Conservation (phyloP, 1,284 basidiomycete species). For the Vanrija humicola region DNA sequence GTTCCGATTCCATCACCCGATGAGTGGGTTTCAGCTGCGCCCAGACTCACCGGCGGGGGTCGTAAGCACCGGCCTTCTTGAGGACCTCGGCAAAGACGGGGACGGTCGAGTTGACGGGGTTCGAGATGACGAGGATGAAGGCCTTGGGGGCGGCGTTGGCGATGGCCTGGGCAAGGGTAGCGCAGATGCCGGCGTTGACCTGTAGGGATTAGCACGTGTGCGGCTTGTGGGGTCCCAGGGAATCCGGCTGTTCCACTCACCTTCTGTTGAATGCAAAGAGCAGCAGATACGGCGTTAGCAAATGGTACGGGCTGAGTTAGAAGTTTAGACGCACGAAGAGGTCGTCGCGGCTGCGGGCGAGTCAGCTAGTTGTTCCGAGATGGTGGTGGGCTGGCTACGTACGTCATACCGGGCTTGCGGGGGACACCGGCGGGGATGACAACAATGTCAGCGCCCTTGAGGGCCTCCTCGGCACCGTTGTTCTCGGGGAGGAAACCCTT, state of each 20-base stretch:
- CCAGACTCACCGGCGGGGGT: constrained; percentile 60
- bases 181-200: constrained; percentile 63
- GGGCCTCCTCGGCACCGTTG: constrained; percentile 46
- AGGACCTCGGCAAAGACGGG: constrained; percentile 93
- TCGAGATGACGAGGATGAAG: constrained; percentile 92
- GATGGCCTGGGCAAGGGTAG: constrained; percentile 86
- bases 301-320: background rate
- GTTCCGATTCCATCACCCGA: constrained; percentile 1
- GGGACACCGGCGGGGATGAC: constrained; percentile 98
- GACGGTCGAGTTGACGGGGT: constrained; percentile 78
- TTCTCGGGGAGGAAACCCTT: constrained; percentile 50
- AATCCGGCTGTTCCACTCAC: constrained; percentile 11
- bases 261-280: constrained; percentile 22
- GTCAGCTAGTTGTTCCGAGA: constrained; percentile 1
- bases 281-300: background rate
- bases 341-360: constrained; percentile 69
- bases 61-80: constrained; percentile 89
- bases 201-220: constrained; percentile 6
- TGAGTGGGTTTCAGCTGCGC: background rate
- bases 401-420: constrained; percentile 67
- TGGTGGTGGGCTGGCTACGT: constrained; percentile 51
- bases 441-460: constrained; percentile 60
- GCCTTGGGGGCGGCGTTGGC: constrained; percentile 85
- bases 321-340: constrained; percentile 73
- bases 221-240: too few relatives aligned